phyloP scores from a whole-genome alignment of 1,139 yeast genomes.

The Nakaseomyces bracarensis region DNA sequence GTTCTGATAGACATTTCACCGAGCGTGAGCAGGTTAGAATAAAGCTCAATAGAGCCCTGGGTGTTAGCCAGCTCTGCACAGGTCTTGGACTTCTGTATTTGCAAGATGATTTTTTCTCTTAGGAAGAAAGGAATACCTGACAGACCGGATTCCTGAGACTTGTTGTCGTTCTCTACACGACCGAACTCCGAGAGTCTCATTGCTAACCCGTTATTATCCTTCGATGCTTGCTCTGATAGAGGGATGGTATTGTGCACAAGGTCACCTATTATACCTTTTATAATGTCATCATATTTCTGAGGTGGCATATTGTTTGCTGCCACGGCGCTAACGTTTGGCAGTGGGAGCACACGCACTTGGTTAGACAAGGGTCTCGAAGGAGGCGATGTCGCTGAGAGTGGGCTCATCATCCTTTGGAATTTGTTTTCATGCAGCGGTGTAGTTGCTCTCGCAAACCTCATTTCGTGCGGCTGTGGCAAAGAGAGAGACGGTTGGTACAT shows the following conservation, averaged over 20 bases:
- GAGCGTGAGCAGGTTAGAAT: conserved; percentile 41
- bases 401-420: conserved; percentile 9
- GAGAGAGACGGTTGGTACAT: not conserved
- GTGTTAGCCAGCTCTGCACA: conserved; percentile 46
- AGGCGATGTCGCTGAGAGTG: conserved; percentile 1
- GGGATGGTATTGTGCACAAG: conserved; percentile 25
- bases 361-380: conserved; percentile 4
- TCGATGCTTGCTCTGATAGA: conserved; percentile 21
- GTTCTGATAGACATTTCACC: conserved; percentile 52
- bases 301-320: not conserved
- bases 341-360: conserved; percentile 5
- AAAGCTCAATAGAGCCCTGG: conserved; percentile 27
- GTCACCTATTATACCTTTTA: conserved; percentile 23
- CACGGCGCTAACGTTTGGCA: not conserved
- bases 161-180: not conserved
- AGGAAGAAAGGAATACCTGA: conserved; percentile 22
- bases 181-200: conserved; percentile 2
- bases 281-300: conserved; percentile 19
- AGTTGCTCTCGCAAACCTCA: conserved; percentile 5
- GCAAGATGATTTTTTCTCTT: conserved; percentile 34
- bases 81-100: conserved; percentile 57
- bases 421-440: conserved; percentile 7
- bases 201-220: conserved; percentile 10
- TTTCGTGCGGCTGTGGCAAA: conserved; percentile 4
- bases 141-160: not conserved